Conservation (phyloP, 106 monocot genomes). For the Hemerocallis citrina region DNA sequence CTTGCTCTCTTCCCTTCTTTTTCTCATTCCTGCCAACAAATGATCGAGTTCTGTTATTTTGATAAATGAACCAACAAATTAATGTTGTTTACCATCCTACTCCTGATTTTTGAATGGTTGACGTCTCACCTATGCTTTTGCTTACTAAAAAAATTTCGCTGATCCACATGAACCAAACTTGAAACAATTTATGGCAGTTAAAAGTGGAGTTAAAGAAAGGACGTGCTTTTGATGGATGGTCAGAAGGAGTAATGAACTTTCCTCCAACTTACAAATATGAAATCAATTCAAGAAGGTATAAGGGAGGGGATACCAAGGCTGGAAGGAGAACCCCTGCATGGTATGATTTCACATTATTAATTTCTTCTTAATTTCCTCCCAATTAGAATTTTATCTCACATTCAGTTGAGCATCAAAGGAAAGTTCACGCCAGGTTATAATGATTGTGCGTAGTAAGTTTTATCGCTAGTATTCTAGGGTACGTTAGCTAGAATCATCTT, state of each 20-base stretch:
- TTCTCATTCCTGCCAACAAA: not conserved
- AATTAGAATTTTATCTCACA: not conserved
- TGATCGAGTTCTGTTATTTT: not conserved
- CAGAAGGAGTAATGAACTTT: conserved; percentile 35
- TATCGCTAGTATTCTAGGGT: too few relatives aligned
- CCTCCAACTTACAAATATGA: conserved; percentile 51
- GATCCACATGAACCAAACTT: not conserved
- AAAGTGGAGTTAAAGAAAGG: conserved; percentile 30
- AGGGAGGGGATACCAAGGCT: conserved; percentile 18
- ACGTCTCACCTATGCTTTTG: too few relatives aligned
- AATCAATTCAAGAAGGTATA: conserved; percentile 28
- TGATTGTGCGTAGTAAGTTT: too few relatives aligned
- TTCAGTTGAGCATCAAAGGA: too few relatives aligned
- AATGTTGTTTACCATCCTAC: too few relatives aligned
- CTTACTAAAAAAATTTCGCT: not conserved
- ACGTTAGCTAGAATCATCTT: too few relatives aligned
- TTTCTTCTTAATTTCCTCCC: not conserved
- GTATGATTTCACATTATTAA: conserved; percentile 12
- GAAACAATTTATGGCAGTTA: conserved; percentile 13
- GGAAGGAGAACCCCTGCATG: conserved; percentile 50
- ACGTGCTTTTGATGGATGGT: conserved; percentile 39
- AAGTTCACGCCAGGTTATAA: too few relatives aligned
- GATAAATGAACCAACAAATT: too few relatives aligned
- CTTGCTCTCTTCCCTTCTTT: too few relatives aligned
- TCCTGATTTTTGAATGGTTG: not conserved